Base-by-base conservation (phyloP, 345 rosid species). In the Limnanthes douglasii region DNA sequence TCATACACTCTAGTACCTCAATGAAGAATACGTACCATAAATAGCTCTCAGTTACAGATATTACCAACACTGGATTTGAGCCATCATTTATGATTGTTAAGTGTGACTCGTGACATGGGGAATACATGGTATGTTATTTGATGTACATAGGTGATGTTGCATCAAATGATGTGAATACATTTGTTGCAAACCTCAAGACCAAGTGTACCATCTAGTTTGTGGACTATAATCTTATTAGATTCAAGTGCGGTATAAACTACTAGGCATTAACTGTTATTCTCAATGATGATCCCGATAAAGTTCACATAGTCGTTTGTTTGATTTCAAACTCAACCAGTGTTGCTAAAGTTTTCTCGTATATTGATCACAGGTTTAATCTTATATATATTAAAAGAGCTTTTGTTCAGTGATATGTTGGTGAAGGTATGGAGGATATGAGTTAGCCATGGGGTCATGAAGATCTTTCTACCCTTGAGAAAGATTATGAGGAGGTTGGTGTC, bases 1-100 rank as follows among this genome's bases (percentile, higher is more conserved):
- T 63, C 69, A 11, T 63, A 53, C 28, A 61, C 69, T 4, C 69
- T 64, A 5, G 65, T 63, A 63, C 57, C 43, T 63, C 69, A 23
- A 61, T 61, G 5, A 61, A 54, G 46, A 61, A 54, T 20, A 53
- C 57, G 9, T 54, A 34, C 53, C 69, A 58, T 1, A 64, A 57
- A 45, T 64, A 58, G 48, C 61, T 63, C 9, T 63, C 65, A 17
- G 58, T 63, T 14, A 57, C 65, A 4, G 69, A 63, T 49, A 63
- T 63, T 43, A 63, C 69, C n/a, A 63, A 59, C 43, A 58, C 50
- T 6, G 58, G 57, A 2, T 61, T 61, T 5, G 66, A 61, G 47
- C 62, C 62, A 8, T 50, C 62, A 22, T 55, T 58, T 10, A 61
- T 61, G 58, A 61, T 55, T 57, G 58, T 62, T 9, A 61, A 61